phyloP scores from a whole-genome alignment of 306 rosid genomes.

The Cicer arietinum region DNA sequence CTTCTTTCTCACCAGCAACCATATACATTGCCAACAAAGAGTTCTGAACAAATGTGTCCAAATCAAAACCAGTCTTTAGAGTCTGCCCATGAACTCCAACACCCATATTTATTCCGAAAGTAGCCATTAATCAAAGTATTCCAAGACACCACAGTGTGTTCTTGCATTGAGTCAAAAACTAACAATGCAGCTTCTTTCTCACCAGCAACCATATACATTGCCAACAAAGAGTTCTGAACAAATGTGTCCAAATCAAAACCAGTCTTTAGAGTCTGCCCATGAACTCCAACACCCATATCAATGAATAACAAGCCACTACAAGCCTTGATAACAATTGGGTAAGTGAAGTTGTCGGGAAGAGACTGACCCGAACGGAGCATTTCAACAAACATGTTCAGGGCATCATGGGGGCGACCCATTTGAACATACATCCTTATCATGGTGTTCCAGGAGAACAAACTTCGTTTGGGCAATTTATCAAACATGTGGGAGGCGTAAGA shows the following conservation, averaged over 20 bases:
- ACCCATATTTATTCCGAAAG: constrained; percentile 64
- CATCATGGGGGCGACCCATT: constrained; percentile 53
- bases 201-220: constrained; percentile 82
- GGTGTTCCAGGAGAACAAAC: constrained; percentile 58
- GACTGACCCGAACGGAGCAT: constrained; percentile 56
- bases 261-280: constrained; percentile 58
- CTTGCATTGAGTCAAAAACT: constrained; percentile 69
- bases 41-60: constrained; percentile 67
- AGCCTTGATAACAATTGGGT: constrained; percentile 76
- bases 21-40: constrained; percentile 85
- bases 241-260: constrained; percentile 60
- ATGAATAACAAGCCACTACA: constrained; percentile 61
- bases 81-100: constrained; percentile 69
- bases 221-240: constrained; percentile 76
- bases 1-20: constrained; percentile 63
- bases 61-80: constrained; percentile 55
- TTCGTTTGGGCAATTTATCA: constrained; percentile 55
- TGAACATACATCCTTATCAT: constrained; percentile 63
- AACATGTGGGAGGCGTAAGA: constrained; percentile 71
- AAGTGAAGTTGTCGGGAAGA: constrained; percentile 68
- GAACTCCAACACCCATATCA: constrained; percentile 64
- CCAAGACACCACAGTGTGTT: constrained; percentile 78
- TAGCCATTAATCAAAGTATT: constrained; percentile 81
- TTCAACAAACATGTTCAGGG: constrained; percentile 61
- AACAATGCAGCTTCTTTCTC: constrained; percentile 55